Evolutionary conservation across 257 asterid genomes (phyloP).

Genomic region (Solanum pennellii): DNA sequence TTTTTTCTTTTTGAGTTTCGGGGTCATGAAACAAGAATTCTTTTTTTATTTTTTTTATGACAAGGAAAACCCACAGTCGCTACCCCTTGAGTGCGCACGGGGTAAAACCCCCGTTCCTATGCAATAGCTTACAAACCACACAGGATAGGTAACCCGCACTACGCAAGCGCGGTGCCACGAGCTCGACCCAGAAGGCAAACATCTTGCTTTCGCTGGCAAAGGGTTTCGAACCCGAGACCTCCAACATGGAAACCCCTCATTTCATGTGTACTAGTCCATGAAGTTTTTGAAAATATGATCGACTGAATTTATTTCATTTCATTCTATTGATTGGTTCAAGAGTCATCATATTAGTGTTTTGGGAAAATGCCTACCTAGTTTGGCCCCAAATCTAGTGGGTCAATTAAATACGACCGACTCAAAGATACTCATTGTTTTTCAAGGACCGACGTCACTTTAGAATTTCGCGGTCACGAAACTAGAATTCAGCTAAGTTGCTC

Average conservation of each 20-base stretch:
- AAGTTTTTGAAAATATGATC: background rate
- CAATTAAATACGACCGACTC: background rate
- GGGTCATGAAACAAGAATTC: background rate
- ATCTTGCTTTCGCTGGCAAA: too few species aligned
- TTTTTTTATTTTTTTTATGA: too few species aligned
- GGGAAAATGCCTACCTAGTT: background rate
- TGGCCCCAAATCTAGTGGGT: background rate
- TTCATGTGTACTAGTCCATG: background rate
- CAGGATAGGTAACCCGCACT: too few species aligned
- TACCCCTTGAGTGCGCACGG: too few species aligned
- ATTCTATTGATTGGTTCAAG: background rate
- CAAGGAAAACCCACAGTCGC: too few species aligned
- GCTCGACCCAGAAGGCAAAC: too few species aligned
- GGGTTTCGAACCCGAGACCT: too few species aligned
- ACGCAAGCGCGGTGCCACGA: too few species aligned
- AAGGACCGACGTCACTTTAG: background rate
- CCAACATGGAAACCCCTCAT: too few species aligned
- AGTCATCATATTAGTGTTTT: background rate
- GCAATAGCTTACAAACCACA: too few species aligned
- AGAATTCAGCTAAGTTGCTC: background rate
- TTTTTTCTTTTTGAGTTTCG: background rate
- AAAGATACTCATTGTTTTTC: background rate
- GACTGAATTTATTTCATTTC: too few species aligned
- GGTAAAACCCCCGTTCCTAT: too few species aligned
- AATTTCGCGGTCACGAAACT: background rate